phyloP scores from a whole-genome alignment of 2,329 filamentous ascomycete genomes.

The Fusarium nurragi region DNA sequence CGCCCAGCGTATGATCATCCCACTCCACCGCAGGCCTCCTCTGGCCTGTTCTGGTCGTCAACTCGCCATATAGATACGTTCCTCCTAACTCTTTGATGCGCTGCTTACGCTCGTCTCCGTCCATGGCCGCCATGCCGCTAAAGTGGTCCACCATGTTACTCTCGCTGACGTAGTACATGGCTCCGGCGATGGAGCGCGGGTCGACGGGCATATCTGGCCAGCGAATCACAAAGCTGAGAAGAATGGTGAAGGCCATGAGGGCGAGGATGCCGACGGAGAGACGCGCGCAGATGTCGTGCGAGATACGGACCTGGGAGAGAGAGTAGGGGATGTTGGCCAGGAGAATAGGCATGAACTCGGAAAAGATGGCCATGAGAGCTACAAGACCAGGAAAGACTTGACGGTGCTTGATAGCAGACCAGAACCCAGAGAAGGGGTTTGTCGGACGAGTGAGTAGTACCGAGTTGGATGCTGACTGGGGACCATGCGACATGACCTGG shows the following conservation, averaged over 20 bases:
- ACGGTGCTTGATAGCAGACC: constrained; percentile 39
- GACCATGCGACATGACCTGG: constrained; percentile 50
- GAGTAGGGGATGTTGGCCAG: constrained; percentile 61
- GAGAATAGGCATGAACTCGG: constrained; percentile 61
- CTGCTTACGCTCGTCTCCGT: constrained; percentile 31
- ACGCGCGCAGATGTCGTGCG: constrained; percentile 54
- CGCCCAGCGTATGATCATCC: constrained; percentile 36
- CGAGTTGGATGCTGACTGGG: constrained; percentile 49
- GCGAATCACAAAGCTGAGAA: constrained; percentile 52
- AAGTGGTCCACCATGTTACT: constrained; percentile 41
- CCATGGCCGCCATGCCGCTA: constrained; percentile 36
- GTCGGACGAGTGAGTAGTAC: constrained; percentile 55
- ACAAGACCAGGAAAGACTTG: constrained; percentile 53
- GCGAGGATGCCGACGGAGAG: constrained; percentile 52
- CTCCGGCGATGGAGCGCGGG: constrained; percentile 57
- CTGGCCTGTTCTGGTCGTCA: constrained; percentile 32
- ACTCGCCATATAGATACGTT: constrained; percentile 38
- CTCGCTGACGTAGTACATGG: constrained; percentile 55
- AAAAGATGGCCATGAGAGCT: constrained; percentile 55
- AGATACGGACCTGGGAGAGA: constrained; percentile 51
- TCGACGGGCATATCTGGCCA: constrained; percentile 59
- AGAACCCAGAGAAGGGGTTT: constrained; percentile 58
- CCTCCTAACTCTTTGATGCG: constrained; percentile 40
- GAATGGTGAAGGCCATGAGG: constrained; percentile 55
- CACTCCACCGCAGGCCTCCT: constrained; percentile 41